Evolutionary conservation across 1,284 basidiomycete species (phyloP).

Genomic region (Butyriboletus appendiculatus): DNA sequence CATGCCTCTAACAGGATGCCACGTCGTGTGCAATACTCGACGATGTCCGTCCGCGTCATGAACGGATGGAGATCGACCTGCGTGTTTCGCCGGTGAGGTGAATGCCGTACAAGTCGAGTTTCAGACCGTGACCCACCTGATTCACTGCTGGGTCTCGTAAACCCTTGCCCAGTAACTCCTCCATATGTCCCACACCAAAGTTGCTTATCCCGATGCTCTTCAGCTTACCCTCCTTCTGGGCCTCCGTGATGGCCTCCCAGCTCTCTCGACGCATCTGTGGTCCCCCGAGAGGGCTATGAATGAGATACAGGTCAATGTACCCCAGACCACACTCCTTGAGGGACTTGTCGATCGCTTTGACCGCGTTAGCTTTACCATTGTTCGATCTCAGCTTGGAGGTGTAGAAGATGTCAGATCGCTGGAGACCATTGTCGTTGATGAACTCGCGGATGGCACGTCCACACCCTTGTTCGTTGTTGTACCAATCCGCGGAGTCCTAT

Average conservation of each 20-base stretch:
- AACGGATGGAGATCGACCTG: conserved; percentile 74
- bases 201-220: conserved; percentile 5
- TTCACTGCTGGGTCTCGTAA: conserved; percentile 59
- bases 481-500: conserved; percentile 37
- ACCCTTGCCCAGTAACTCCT: conserved; percentile 57
- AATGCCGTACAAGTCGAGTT: background rate
- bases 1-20: conserved; percentile 67
- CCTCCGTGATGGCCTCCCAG: background rate
- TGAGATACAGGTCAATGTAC: conserved; percentile 2
- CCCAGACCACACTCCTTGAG: conserved; percentile 45
- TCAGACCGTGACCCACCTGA: conserved; percentile 49
- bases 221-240: background rate
- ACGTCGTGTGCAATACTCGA: conserved; percentile 57
- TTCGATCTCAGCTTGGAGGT: conserved; percentile 71
- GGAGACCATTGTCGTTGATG: conserved; percentile 44
- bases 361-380: conserved; percentile 45
- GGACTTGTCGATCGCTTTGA: conserved; percentile 53
- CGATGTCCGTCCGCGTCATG: conserved; percentile 67
- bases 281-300: conserved; percentile 19
- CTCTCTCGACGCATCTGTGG: conserved; percentile 43
- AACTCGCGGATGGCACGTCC: conserved; percentile 63
- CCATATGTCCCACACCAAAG: conserved; percentile 45
- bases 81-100: conserved; percentile 8
- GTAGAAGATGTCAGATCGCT: conserved; percentile 55
- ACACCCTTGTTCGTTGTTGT: conserved; percentile 66